Base-by-base conservation (phyloP, 1,139 yeast species). In the Protomyces pachydermus region DNA sequence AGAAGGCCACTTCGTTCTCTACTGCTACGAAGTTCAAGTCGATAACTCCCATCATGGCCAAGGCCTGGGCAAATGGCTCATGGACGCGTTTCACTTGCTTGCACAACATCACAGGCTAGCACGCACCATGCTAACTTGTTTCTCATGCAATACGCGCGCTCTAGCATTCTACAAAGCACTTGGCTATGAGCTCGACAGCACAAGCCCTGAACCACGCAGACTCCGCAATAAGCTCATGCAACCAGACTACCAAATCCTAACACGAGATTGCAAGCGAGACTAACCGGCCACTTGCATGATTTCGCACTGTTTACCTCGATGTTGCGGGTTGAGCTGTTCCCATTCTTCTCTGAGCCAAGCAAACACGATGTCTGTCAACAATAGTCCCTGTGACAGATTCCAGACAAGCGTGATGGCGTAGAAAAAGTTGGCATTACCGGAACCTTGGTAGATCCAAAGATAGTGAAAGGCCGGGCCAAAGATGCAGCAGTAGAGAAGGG, bases 351-450 rank as follows among this genome's bases (percentile, higher is more conserved):
- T 82, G 61, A 93, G 74, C 69, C 85, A 84, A 1, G 88, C 89
- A 97, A 98, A 91, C 12, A 87, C 76, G 69, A 89, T 81, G 71
- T 95, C 98, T 66, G 87, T 81, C 38, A 91, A 71, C 2, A 89
- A 78, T 42, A 89, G 75, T 0, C 85, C 84, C 70, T 91, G 81
- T 2, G 91, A 89, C 16, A 85, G 78, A 0, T 90, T 86, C 77
- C 91, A 88, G 2, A 87, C 88, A 68, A 93, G 80, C 25, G 95
- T 90, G 70, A 93, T 88, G 61, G 98, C 96, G 77, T 91, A 93
- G 78, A 91, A 93, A 78, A 93, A 93, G 76, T 93, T 93, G 67
- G 97, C 86, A 76, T 93, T 93, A 32, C 98, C 99, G 37, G 95
- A 90, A 14, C 97, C 97, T 67, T 90, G 80, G 64, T 87, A 88